Conservation (phyloP, 1,284 basidiomycete genomes). For the Irpex sp. region DNA sequence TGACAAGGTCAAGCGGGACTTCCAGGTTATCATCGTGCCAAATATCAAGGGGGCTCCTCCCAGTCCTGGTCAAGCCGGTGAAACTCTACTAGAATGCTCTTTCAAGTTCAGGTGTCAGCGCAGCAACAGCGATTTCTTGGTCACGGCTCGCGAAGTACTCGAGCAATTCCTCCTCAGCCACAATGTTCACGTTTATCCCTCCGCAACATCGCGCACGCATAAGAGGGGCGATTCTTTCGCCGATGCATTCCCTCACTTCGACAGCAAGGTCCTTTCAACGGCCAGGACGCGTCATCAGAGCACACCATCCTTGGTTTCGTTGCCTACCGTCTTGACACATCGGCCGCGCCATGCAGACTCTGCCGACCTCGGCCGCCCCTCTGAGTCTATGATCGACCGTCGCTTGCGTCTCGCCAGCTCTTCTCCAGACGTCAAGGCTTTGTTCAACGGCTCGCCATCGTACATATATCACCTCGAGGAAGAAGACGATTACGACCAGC, state of each 20-base stretch:
- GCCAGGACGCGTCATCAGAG: conserved; percentile 64
- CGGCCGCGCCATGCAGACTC: conserved; percentile 47
- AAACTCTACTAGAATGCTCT: conserved; percentile 71
- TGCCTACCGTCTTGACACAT: conserved; percentile 1
- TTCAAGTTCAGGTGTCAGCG: conserved; percentile 96
- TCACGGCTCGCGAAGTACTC: conserved; percentile 86
- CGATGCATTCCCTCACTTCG: conserved; percentile 95
- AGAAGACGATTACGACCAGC: conserved; percentile 47
- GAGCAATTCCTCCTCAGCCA: conserved; percentile 89
- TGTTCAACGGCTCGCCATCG: conserved; percentile 80
- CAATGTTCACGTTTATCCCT: conserved; percentile 76
- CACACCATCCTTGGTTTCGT: conserved; percentile 13
- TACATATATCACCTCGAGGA: conserved; percentile 77
- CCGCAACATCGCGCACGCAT: conserved; percentile 69
- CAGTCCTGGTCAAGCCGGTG: conserved; percentile 34
- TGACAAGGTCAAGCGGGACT: conserved; percentile 90
- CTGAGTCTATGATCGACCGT: conserved; percentile 71
- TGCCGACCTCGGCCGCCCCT: conserved; percentile 65
- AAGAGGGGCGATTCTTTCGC: conserved; percentile 90
- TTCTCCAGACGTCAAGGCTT: conserved; percentile 91
- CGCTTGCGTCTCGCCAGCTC: conserved; percentile 82
- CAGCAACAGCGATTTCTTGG: conserved; percentile 90
- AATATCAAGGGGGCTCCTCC: conserved; percentile 54
- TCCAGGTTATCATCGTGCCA: conserved; percentile 86
- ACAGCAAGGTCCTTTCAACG: conserved; percentile 88